Evolutionary conservation across 805 yeast species (phyloP).

Genomic region (Metschnikowia hibisci): DNA sequence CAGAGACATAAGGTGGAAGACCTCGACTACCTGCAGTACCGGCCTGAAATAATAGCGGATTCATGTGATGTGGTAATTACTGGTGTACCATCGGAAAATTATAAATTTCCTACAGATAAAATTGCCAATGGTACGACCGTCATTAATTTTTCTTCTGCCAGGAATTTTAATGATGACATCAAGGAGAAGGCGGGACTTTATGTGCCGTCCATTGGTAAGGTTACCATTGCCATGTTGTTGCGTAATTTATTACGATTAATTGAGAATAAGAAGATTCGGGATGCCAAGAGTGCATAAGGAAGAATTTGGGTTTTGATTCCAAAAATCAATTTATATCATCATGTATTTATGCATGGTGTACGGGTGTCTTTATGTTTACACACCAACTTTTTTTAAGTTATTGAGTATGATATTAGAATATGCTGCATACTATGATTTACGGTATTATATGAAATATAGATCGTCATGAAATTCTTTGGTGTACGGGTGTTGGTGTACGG

Average conservation of each 20-base stretch:
- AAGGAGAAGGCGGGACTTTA: constrained; percentile 85
- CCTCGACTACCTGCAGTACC: constrained; percentile 44
- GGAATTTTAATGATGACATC: constrained; percentile 80
- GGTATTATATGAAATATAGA: too few species aligned
- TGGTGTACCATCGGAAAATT: constrained; percentile 83
- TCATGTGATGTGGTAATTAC: constrained; percentile 90
- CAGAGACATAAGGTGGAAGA: constrained; percentile 73
- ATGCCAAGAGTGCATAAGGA: background rate
- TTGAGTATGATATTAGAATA: too few species aligned
- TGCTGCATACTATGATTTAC: too few species aligned
- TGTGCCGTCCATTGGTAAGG: constrained; percentile 95
- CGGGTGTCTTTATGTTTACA: too few species aligned
- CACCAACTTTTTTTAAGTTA: too few species aligned
- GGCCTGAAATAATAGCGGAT: constrained; percentile 62
- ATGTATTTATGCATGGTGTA: background rate
- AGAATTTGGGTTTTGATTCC: too few species aligned
- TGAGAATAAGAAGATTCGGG: constrained; percentile 50
- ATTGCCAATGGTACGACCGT: constrained; percentile 87
- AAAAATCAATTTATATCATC: too few species aligned
- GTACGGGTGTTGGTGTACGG: background rate
- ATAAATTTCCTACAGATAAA: constrained; percentile 80
- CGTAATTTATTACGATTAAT: constrained; percentile 82
- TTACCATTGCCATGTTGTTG: constrained; percentile 89
- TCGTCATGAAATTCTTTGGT: too few species aligned
- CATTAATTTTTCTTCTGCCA: constrained; percentile 83